Evolutionary conservation across 257 asterid species (phyloP), one percentile per base, ranked within the genome.

Genomic region (Lycium barbarum): DNA sequence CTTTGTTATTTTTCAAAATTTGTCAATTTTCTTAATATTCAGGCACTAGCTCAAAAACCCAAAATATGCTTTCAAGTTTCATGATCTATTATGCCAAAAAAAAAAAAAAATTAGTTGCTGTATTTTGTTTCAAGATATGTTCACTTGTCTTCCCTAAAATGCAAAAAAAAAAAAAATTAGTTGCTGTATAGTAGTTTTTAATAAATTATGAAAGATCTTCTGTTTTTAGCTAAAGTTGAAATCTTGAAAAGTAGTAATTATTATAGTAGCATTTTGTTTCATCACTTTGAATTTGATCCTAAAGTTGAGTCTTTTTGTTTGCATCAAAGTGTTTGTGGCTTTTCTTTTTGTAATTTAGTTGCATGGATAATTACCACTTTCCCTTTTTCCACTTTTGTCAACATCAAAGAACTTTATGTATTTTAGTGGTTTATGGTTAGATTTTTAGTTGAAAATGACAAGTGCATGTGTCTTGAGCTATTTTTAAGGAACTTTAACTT

Each of bases 381-480:
- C 4, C 81, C 66, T 63, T 84, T 49, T 81, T 55, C 82, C 57
- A 45, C 22, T 49, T 78, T 73, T 76, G 78, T 81, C 68, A 84
- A 86, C 86, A 84, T 84, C 36, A 81, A 81, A 78, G 67, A 86
- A 86, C 22, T 65, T 83, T 79, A 74, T 78, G 83, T 13, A 80
- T 83, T 80, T 84, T 67, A 61, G 79, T 82, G 85, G 65, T 33
- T 63, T 83, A 68, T 83, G 57, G 83, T 53, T 83, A 74, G 47
- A 83, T 84, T 83, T 84, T 85, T 86, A 76, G 84, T 86, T 84
- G 87, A 91, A 84, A 86, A 84, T 86, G 80, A 86, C 89, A 83
- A 80, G 82, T 88, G 92, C 94, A 91, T 89, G 91, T 88, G 91
- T 85, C 80, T 86, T 86, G 84, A 88, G 86, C 92, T 88, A 85